These are phyloP conservation scores for Lizanozyma gosingica DNA, from an alignment of 1,139 yeast species.

Conservation along the genomic window DNA sequence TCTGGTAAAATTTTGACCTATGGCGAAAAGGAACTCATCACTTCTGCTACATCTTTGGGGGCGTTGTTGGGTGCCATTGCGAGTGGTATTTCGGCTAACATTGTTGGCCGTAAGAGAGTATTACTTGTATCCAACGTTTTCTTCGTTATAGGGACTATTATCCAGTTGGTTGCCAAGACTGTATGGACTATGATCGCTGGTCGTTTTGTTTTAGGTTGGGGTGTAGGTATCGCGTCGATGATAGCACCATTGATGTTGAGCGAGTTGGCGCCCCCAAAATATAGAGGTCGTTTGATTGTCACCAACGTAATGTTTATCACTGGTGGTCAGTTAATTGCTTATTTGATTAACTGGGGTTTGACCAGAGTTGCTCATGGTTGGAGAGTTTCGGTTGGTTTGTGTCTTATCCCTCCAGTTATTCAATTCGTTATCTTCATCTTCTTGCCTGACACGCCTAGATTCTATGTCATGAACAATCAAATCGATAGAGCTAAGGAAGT, in stretches of 20 bases:
- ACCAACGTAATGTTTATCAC: constrained; percentile 68
- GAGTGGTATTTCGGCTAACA: constrained; percentile 77
- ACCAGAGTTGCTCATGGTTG: constrained; percentile 72
- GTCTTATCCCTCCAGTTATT: constrained; percentile 75
- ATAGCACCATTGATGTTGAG: constrained; percentile 86
- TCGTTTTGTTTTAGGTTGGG: constrained; percentile 87
- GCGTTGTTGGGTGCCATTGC: constrained; percentile 71
- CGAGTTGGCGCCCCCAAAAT: constrained; percentile 86
- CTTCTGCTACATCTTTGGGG: constrained; percentile 93
- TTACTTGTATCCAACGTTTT: constrained; percentile 71
- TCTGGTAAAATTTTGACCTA: constrained; percentile 42
- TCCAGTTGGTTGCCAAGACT: constrained; percentile 71
- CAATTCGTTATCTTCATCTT: constrained; percentile 74
- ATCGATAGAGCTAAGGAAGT: constrained; percentile 59
- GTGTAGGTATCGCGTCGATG: constrained; percentile 89
- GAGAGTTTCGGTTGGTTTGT: constrained; percentile 85
- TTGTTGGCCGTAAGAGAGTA: constrained; percentile 73
- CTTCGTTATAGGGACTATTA: constrained; percentile 72
- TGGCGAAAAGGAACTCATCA: constrained; percentile 80
- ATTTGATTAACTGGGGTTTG: constrained; percentile 88
- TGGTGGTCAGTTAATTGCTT: constrained; percentile 88
- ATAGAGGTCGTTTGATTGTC: constrained; percentile 77
- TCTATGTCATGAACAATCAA: constrained; percentile 62
- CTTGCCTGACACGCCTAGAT: constrained; percentile 95
- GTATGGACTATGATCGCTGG: constrained; percentile 93